These are phyloP conservation scores for Pleomassaria siparia DNA, from an alignment of 2,329 filamentous ascomycete species.

Conservation along the genomic window DNA sequence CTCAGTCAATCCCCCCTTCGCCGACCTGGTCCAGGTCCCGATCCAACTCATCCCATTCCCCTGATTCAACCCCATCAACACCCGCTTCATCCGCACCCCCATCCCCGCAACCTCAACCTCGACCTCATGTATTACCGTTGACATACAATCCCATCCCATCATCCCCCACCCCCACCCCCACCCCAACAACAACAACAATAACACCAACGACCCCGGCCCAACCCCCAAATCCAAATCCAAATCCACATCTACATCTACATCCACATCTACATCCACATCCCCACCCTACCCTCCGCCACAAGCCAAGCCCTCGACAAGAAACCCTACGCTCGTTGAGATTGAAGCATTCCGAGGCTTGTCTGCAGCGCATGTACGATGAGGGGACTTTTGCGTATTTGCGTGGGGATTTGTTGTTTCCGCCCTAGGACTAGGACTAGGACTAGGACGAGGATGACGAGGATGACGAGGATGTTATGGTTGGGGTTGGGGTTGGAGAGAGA, in stretches of 20 bases:
- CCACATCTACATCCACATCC: slow-evolving; percentile 5
- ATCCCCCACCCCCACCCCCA: no score
- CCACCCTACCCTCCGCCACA: slow-evolving; percentile 22
- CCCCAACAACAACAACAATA: no score
- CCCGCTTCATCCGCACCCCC: slow-evolving; percentile 20
- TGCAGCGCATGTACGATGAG: slow-evolving; percentile 34
- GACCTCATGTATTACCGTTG: no score
- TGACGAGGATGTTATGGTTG: no score
- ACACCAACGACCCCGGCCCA: no score
- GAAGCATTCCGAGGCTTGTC: slow-evolving; percentile 37
- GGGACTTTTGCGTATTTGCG: slow-evolving; percentile 33
- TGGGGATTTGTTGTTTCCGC: slow-evolving; percentile 30
- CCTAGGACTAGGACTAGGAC: no score
- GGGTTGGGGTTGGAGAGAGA: no score
- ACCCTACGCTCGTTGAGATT: slow-evolving; percentile 35
- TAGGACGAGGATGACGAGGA: no score
- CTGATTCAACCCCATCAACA: slow-evolving; percentile 14
- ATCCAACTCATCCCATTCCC: not conserved
- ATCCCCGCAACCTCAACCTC: slow-evolving; percentile 13
- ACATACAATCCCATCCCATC: slow-evolving; percentile 9
- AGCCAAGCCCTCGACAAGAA: slow-evolving; percentile 26
- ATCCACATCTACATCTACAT: slow-evolving; percentile 2
- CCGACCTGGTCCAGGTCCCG: not conserved
- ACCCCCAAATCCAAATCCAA: not conserved
- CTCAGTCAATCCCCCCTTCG: not conserved